These are phyloP conservation scores for Agaricus bisporus DNA, from an alignment of 768 basidiomycete species.

Conservation along the genomic window DNA sequence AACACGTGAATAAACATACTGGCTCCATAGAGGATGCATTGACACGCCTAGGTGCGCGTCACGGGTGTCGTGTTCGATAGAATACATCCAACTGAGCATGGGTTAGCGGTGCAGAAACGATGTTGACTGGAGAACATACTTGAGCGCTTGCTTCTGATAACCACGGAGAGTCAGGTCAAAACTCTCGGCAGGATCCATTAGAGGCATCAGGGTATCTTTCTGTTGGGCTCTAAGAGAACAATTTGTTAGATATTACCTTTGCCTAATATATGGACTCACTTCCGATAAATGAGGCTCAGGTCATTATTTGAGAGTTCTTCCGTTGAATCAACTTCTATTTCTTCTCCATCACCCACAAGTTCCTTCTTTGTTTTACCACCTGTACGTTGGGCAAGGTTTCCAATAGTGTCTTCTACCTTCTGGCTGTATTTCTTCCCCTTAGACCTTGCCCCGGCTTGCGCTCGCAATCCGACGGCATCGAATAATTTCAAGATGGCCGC, in stretches of 20 bases:
- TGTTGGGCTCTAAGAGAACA: slow-evolving; percentile 63
- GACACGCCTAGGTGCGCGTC: slow-evolving; percentile 64
- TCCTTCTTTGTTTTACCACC: slow-evolving; percentile 46
- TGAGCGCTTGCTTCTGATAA: slow-evolving; percentile 92
- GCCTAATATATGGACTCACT: slow-evolving; percentile 35
- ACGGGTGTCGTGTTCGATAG: slow-evolving; percentile 69
- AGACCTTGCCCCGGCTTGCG: slow-evolving; percentile 41
- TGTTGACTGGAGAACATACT: slow-evolving; percentile 32
- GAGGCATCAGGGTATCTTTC: slow-evolving; percentile 67
- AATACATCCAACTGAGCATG: slow-evolving; percentile 83
- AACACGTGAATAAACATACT: slow-evolving; percentile 44
- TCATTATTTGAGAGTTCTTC: slow-evolving; percentile 81
- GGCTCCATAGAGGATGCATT: slow-evolving; percentile 93
- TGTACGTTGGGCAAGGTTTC: slow-evolving; percentile 31
- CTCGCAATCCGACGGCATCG: slow-evolving; percentile 63
- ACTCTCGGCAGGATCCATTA: slow-evolving; percentile 75
- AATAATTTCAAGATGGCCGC: slow-evolving; percentile 68
- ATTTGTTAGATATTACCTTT: neutral
- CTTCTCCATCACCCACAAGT: slow-evolving; percentile 76
- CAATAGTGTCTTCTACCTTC: slow-evolving; percentile 33
- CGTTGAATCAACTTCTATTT: slow-evolving; percentile 76
- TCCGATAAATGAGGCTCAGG: slow-evolving; percentile 78
- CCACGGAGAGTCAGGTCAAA: slow-evolving; percentile 73
- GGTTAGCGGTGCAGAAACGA: neutral
- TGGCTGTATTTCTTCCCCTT: slow-evolving; percentile 25